These are phyloP conservation scores for Fusarium sambucinum DNA, from an alignment of 2,329 filamentous ascomycete species.

Conservation along the genomic window DNA sequence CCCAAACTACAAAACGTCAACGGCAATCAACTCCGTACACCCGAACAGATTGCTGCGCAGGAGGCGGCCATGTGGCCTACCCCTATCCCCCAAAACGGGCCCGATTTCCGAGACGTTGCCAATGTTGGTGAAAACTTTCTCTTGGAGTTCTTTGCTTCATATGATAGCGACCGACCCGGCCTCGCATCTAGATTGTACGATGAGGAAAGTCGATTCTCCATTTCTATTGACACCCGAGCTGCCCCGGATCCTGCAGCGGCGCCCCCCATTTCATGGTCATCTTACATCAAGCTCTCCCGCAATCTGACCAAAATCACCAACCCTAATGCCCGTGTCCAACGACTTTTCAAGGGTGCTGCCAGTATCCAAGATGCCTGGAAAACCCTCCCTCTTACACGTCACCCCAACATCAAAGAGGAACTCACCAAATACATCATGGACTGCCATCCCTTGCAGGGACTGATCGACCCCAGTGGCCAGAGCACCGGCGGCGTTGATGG, in stretches of 20 bases:
- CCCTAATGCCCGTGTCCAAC: slow-evolving; percentile 69
- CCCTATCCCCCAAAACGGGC: slow-evolving; percentile 71
- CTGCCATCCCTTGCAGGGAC: slow-evolving; percentile 78
- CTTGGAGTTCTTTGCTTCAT: slow-evolving; percentile 77
- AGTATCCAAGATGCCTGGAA: slow-evolving; percentile 77
- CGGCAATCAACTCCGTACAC: slow-evolving; percentile 77
- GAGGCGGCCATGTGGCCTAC: slow-evolving; percentile 63
- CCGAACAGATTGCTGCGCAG: slow-evolving; percentile 73
- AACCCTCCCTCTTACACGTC: slow-evolving; percentile 76
- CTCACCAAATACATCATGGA: slow-evolving; percentile 84
- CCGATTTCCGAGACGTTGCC: slow-evolving; percentile 80
- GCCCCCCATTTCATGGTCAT: slow-evolving; percentile 71
- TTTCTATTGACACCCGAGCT: slow-evolving; percentile 74
- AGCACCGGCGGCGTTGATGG: slow-evolving; percentile 78
- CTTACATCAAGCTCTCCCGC: slow-evolving; percentile 81
- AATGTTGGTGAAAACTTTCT: slow-evolving; percentile 82
- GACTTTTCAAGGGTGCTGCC: slow-evolving; percentile 73
- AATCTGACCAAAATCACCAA: slow-evolving; percentile 80
- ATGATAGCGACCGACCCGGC: slow-evolving; percentile 76
- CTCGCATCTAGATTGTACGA: slow-evolving; percentile 80
- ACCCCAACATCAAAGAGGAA: slow-evolving; percentile 76
- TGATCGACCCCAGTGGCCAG: slow-evolving; percentile 76
- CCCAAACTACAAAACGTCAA: slow-evolving; percentile 84
- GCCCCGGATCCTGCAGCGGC: slow-evolving; percentile 62
- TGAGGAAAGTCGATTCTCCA: slow-evolving; percentile 77